Evolutionary conservation across 169 alveolate genomes (phyloP), one percentile per base, ranked within the genome.

Genomic region (Eimeria maxima): DNA sequence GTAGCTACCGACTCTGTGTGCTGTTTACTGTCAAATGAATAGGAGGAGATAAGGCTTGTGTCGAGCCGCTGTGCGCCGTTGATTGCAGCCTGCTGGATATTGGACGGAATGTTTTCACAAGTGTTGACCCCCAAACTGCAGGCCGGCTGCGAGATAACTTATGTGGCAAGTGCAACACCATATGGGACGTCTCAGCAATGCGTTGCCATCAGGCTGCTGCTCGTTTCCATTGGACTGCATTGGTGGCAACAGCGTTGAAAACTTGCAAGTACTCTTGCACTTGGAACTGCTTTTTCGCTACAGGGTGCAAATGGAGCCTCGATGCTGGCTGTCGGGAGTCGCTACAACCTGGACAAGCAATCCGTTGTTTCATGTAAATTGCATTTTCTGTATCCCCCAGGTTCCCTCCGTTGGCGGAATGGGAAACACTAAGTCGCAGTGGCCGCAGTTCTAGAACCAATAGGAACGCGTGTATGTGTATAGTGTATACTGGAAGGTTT

Each of bases 141-240:
- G 78, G 96, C 98, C 29, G 99, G 99, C 24, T 98, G 98, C 27
- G 99, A 98, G 86, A 94, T 98, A 84, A 98, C 99, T 8, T 98
- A 97, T 95, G 98, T 98, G 71, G 97, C 88, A 65, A 80, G 97
- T 81, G 55, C 69, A 74, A 11, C 50, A 22, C 90, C 87, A 57
- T 60, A 33, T 33, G 38, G 38, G 38, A 33, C 38, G 38, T 33
- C 1, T 0, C 1, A 53, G 63, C 63, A 53, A 16, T 2, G 63
- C 5, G 11, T 2, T 53, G 63, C 63, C 63, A 1, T 53, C 63
- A 16, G 69, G 20, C 2, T 8, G 27, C 20, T 18, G 20, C n/a
- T 24, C n/a, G 2, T 20, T 20, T 29, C 47, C 47, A 29, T 22
- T 29, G 10, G 47, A 69, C 78, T 69, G 47, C 22, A 8, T 13